Base-by-base conservation (phyloP, 352 stramenopile species). In the Globisporangium viniferum region DNA sequence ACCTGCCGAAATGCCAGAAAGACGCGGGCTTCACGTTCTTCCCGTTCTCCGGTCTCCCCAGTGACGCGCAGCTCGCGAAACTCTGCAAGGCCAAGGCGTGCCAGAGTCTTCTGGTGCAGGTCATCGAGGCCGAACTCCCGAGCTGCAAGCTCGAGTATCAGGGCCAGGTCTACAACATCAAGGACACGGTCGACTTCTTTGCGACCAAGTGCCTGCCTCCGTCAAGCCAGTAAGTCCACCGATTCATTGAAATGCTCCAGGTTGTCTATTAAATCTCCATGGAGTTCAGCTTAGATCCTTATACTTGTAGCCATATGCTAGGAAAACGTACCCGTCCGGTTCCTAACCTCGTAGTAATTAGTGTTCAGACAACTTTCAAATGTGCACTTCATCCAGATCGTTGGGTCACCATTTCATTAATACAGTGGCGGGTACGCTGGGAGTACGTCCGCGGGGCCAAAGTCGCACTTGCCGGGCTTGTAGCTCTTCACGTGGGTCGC, bases 381-480 rank as follows among this genome's bases (percentile, higher is more conserved):
- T 33, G 14, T 24, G 29, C 27, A 29, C 9, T n/a, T 51, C 0
- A 0, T 51, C 10, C 15, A 22, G 15, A 22, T 49, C 41, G 5
- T 51, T 51, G 44, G 24, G 24, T 24, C 24, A 24, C 24, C 24
- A 24, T 5, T 35, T n/a, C 0, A 24, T 44, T 49, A 71, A 29
- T 49, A 36, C 12, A 67, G n/a, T 2, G 59, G 15, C 12, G 62
- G 29, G 65, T 73, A 79, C 6, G 70, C 63, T 22, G 73, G 73
- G 29, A 76, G 62, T 63, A 69, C 64, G 55, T 73, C 73, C 0
- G 64, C 56, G 74, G 44, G 76, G 67, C 55, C 81, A 72, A 80
- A 94, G 54, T 73, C 92, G 82, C 89, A 92, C 87, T 75, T 89
- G 86, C 64, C 84, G 33, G 69, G 90, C 80, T 65, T 70, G 59